A percentile compares a stretch with the other conserved stretches of the same genome.
Evolutionary conservation across 805 yeast species (phyloP).

Genomic region (Kuraishia hungarica): DNA sequence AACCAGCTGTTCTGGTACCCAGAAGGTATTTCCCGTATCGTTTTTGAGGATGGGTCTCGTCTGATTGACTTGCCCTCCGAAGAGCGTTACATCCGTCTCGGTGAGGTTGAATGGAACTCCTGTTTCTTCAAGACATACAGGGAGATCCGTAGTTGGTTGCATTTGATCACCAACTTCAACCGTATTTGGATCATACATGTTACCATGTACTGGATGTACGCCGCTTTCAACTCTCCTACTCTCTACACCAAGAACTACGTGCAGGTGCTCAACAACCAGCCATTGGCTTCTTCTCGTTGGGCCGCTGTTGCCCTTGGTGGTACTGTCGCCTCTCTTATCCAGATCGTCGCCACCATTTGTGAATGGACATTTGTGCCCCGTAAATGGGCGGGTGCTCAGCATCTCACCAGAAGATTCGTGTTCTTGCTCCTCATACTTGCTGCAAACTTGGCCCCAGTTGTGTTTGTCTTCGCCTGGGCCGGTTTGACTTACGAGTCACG

Average conservation of each 20-base stretch:
- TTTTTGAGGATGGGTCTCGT: slow-evolving; percentile 87
- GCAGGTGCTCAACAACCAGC: slow-evolving; percentile 77
- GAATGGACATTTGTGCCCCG: slow-evolving; percentile 98
- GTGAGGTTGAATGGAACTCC: slow-evolving; percentile 86
- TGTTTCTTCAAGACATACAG: slow-evolving; percentile 94
- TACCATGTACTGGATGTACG: slow-evolving; percentile 88
- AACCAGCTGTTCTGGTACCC: slow-evolving; percentile 99
- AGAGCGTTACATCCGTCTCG: slow-evolving; percentile 83
- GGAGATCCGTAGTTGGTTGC: slow-evolving; percentile 97
- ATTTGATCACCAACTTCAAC: slow-evolving; percentile 87
- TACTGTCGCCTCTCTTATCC: slow-evolving; percentile 71
- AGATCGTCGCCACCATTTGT: slow-evolving; percentile 77
- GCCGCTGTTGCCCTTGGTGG: slow-evolving; percentile 93
- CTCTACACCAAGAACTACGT: slow-evolving; percentile 81
- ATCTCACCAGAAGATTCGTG: slow-evolving; percentile 77
- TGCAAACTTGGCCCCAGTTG: slow-evolving; percentile 76
- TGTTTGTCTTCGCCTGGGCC: slow-evolving; percentile 78
- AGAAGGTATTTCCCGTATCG: slow-evolving; percentile 92
- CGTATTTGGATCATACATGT: slow-evolving; percentile 97
- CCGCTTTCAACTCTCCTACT: slow-evolving; percentile 87
- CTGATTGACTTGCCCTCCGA: slow-evolving; percentile 82
- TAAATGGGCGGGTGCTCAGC: slow-evolving; percentile 99
- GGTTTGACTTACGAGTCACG: slow-evolving; percentile 57
- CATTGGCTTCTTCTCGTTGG: slow-evolving; percentile 89
- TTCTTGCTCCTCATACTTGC: slow-evolving; percentile 60